Base-by-base conservation (phyloP, 208 protist genomes). In the Wallacemonas collosoma region DNA sequence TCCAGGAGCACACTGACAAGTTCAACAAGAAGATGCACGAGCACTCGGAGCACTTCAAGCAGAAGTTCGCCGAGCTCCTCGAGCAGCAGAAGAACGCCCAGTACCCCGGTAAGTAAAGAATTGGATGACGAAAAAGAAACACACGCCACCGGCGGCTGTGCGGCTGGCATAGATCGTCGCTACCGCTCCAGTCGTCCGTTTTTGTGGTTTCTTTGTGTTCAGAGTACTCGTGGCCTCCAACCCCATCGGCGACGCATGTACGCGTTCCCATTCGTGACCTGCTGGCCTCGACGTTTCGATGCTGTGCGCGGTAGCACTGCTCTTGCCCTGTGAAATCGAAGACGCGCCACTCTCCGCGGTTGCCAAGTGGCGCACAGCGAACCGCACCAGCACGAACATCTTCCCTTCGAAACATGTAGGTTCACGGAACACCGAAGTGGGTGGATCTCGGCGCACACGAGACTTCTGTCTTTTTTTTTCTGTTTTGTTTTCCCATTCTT, bases 1-100 rank as follows among this genome's bases (percentile, higher is more conserved):
- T 95, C 80, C 82, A 97, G 85, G 89, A 97, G 85, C 90, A 95
- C 87, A 95, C 89, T 40, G 92, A 95, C 38, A 97, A 97, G 81
- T 97, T 97, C 85, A 95, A 92, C 83, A 94, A 95, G 79, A 97
- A 95, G 83, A 95, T 97, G 93, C 79, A 82, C 79, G 91, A 97
- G 77, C 89, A 95, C 86, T 95, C 89, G 9, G 86, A 91, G 77
- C 89, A 95, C 83, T 95, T 97, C 87, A 96, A 96, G 87, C 74
- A 85, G 69, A 97, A 96, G 86, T 95, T 95, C 65, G 47, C 82
- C 2, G 93, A 97, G 78, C 87, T 95, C 56, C 87, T 97, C 53
- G 89, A 95, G 85, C 90, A 96, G 88, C 91, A 97, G 86, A 95
- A 95, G 89, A 92, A 93, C 63, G 90, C 89, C 70, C 93, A 95